These are phyloP conservation scores for Penicillium sp. DNA, from an alignment of 2,329 filamentous ascomycete species.

Conservation along the genomic window DNA sequence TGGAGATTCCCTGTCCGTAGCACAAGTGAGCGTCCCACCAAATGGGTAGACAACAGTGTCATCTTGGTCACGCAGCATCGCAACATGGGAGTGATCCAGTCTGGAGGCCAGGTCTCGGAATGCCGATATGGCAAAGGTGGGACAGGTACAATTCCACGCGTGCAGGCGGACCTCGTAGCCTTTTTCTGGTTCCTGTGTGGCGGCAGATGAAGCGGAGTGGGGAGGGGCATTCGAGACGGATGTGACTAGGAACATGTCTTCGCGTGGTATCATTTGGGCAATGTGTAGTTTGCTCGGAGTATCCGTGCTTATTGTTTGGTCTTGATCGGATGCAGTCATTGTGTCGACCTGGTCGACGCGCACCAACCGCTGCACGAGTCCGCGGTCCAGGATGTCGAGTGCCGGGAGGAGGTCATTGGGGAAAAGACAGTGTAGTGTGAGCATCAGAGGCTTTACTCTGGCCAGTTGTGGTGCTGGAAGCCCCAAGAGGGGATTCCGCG, in stretches of 20 bases:
- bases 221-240: slow-evolving; percentile 48
- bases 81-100: slow-evolving; percentile 7
- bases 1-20: slow-evolving; percentile 16
- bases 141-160: slow-evolving; percentile 87
- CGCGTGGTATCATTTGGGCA: neutral
- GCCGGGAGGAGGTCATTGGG: slow-evolving; percentile 76
- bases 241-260: slow-evolving; percentile 58
- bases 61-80: slow-evolving; percentile 13
- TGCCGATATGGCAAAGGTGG: slow-evolving; percentile 71
- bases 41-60: slow-evolving; percentile 28
- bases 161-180: slow-evolving; percentile 67
- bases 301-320: neutral
- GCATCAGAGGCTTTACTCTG: slow-evolving; percentile 54
- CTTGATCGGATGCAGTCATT: slow-evolving; percentile 1
- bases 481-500: slow-evolving; percentile 21
- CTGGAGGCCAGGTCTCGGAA: slow-evolving; percentile 49
- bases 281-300: neutral
- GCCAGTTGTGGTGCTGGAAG: slow-evolving; percentile 22
- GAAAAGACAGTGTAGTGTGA: slow-evolving; percentile 80
- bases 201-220: slow-evolving; percentile 21
- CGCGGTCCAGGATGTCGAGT: slow-evolving; percentile 78
- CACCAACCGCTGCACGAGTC: slow-evolving; percentile 59
- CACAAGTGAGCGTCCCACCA: slow-evolving; percentile 33
- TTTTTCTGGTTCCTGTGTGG: slow-evolving; percentile 26
- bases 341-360: slow-evolving; percentile 4